These are phyloP conservation scores for Bjerkandera adusta DNA, from an alignment of 1,284 basidiomycete species.

Conservation along the genomic window DNA sequence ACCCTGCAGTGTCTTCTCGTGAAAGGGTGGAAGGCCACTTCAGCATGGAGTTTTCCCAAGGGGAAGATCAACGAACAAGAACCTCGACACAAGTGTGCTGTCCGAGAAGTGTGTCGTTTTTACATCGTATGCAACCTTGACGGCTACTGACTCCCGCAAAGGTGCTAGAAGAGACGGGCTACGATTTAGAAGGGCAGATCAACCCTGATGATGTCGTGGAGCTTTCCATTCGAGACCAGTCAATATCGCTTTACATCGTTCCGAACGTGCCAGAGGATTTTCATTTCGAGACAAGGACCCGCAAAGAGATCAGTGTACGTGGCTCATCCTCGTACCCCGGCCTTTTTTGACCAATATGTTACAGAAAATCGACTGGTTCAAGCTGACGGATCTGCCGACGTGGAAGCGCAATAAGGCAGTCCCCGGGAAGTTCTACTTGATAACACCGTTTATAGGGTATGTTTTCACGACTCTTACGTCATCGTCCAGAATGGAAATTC, in stretches of 20 bases:
- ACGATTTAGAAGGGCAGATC: conserved; percentile 75
- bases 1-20: conserved; percentile 80
- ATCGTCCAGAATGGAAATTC: conserved; percentile 16
- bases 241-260: conserved; percentile 91
- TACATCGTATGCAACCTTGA: not conserved
- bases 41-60: conserved; percentile 98
- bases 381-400: conserved; percentile 85
- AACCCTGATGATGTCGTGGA: conserved; percentile 76
- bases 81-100: conserved; percentile 79
- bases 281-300: conserved; percentile 88
- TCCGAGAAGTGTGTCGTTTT: conserved; percentile 72
- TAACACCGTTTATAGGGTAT: conserved; percentile 92
- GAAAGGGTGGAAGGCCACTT: conserved; percentile 95
- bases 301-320: conserved; percentile 95
- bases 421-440: conserved; percentile 90
- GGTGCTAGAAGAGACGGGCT: conserved; percentile 95
- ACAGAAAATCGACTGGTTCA: conserved; percentile 98
- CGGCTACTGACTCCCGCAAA: conserved; percentile 31
- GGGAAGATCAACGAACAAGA: conserved; percentile 99
- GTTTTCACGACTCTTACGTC: conserved; percentile 31
- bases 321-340: conserved; percentile 1
- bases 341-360: conserved; percentile 10
- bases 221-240: conserved; percentile 86
- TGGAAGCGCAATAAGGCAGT: conserved; percentile 83
- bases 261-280: conserved; percentile 89